Evolutionary conservation across 2,329 filamentous ascomycete species (phyloP).

Genomic region (Pleurostoma richardsiae): DNA sequence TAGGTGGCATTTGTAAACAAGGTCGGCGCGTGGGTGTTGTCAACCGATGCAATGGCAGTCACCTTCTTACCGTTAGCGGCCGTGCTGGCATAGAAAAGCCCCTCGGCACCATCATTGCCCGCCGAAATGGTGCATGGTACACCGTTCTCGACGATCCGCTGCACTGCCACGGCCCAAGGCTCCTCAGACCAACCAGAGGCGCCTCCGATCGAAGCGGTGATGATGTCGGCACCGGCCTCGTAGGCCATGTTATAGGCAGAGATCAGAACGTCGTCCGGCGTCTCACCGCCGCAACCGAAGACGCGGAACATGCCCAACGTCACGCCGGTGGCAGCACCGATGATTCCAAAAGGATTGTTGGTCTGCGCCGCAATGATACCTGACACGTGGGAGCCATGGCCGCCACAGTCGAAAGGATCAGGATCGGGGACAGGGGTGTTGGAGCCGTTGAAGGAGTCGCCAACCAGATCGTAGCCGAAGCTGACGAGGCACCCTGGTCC

Average conservation of each 20-base stretch:
- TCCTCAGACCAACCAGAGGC: conserved; percentile 47
- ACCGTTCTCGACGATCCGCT: conserved; percentile 47
- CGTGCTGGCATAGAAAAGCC: conserved; percentile 44
- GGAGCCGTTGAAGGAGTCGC: conserved; percentile 40
- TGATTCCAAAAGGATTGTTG: conserved; percentile 48
- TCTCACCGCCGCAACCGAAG: conserved; percentile 47
- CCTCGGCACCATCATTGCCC: conserved; percentile 41
- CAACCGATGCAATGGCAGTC: conserved; percentile 43
- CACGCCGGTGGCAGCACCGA: conserved; percentile 51
- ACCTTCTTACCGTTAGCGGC: conserved; percentile 42
- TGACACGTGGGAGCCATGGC: conserved; percentile 58
- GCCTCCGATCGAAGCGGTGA: conserved; percentile 50
- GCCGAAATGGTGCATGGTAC: conserved; percentile 49
- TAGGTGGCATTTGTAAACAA: conserved; percentile 37
- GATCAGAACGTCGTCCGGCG: conserved; percentile 53
- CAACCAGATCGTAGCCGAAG: conserved; percentile 53
- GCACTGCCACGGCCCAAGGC: conserved; percentile 42
- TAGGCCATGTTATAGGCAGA: conserved; percentile 55
- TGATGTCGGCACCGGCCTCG: conserved; percentile 54
- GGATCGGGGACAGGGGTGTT: conserved; percentile 36
- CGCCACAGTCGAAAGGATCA: conserved; percentile 51
- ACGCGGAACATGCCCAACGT: conserved; percentile 52
- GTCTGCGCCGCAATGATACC: conserved; percentile 57
- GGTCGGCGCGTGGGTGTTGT: conserved; percentile 37
- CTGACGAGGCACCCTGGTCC: conserved; percentile 53